Percentiles rank a stretch among this genome's conserved stretches.
Conservation (phyloP, 768 basidiomycete genomes). For the Leucocoprinus birnbaumii region DNA sequence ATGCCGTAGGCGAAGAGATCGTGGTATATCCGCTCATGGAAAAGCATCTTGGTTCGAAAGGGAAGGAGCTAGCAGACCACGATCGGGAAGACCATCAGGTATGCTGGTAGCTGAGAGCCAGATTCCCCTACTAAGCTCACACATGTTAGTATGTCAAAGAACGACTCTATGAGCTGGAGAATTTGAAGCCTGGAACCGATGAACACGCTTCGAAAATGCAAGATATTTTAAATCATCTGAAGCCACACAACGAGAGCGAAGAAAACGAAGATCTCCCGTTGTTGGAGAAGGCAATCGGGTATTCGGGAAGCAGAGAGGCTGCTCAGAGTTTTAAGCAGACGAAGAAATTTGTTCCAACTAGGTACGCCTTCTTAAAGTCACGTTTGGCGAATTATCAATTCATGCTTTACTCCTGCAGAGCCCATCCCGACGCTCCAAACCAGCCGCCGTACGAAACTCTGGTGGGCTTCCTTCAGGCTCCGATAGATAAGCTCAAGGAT, state of each 20-base stretch:
- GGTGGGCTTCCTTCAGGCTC: conserved; percentile 48
- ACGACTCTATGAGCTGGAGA: conserved; percentile 44
- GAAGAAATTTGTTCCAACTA: conserved; percentile 62
- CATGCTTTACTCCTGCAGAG: background rate
- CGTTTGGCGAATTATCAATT: too few species aligned
- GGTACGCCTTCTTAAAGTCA: conserved; percentile 29
- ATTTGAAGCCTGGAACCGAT: conserved; percentile 34
- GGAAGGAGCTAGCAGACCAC: conserved; percentile 37
- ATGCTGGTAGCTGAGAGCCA: background rate
- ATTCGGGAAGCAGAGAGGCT: conserved; percentile 39
- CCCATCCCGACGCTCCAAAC: conserved; percentile 37
- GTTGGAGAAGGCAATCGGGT: conserved; percentile 45
- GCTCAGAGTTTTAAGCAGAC: conserved; percentile 49
- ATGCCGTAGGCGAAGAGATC: conserved; percentile 50
- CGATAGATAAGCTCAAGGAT: conserved; percentile 60
- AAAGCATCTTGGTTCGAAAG: conserved; percentile 41
- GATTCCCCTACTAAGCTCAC: background rate
- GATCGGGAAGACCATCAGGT: conserved; percentile 47
- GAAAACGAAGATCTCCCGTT: conserved; percentile 55
- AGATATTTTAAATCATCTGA: conserved; percentile 44
- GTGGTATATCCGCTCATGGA: conserved; percentile 53
- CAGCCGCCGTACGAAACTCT: conserved; percentile 62
- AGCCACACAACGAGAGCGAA: conserved; percentile 54
- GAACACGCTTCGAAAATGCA: conserved; percentile 43
- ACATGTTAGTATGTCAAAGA: conserved; percentile 29